These are phyloP conservation scores for Magnusiomyces suaveolens DNA, from an alignment of 1,139 yeast species.

Conservation along the genomic window DNA sequence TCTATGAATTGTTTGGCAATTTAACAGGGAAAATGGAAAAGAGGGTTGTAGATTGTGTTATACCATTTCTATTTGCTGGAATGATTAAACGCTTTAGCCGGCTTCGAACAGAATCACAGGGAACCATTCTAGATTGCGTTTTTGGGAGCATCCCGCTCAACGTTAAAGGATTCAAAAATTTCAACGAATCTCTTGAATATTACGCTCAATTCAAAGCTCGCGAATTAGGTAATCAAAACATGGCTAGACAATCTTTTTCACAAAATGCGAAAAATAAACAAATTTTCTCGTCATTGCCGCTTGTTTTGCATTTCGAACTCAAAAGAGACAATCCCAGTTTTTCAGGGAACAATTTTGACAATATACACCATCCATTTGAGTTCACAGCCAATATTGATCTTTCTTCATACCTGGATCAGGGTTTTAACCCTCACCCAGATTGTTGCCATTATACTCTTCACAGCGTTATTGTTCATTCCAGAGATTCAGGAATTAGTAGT, in stretches of 20 bases:
- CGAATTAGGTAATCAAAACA: conserved; percentile 91
- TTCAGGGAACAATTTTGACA: conserved; percentile 77
- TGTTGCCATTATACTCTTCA: conserved; percentile 76
- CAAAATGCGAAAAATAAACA: conserved; percentile 98
- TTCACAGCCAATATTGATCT: conserved; percentile 79
- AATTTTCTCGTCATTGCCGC: conserved; percentile 81
- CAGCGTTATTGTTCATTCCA: conserved; percentile 92
- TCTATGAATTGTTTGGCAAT: conserved; percentile 88
- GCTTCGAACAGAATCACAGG: conserved; percentile 92
- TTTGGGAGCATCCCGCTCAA: conserved; percentile 97
- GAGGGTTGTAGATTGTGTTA: conserved; percentile 65
- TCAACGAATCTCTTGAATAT: conserved; percentile 69
- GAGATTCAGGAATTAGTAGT: conserved; percentile 92
- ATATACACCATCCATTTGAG: conserved; percentile 86
- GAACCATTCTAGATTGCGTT: conserved; percentile 84
- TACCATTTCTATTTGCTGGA: conserved; percentile 84
- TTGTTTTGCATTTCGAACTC: conserved; percentile 82
- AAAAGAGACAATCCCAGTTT: conserved; percentile 93
- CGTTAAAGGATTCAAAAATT: conserved; percentile 69
- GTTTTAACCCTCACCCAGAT: conserved; percentile 39
- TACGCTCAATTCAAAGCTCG: conserved; percentile 82
- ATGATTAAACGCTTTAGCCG: conserved; percentile 91
- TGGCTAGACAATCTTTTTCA: conserved; percentile 82
- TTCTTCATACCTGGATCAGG: conserved; percentile 62
- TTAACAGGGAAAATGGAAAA: conserved; percentile 89